Base-by-base conservation (phyloP, 1,284 basidiomycete species). In the Tausonia pullulans region DNA sequence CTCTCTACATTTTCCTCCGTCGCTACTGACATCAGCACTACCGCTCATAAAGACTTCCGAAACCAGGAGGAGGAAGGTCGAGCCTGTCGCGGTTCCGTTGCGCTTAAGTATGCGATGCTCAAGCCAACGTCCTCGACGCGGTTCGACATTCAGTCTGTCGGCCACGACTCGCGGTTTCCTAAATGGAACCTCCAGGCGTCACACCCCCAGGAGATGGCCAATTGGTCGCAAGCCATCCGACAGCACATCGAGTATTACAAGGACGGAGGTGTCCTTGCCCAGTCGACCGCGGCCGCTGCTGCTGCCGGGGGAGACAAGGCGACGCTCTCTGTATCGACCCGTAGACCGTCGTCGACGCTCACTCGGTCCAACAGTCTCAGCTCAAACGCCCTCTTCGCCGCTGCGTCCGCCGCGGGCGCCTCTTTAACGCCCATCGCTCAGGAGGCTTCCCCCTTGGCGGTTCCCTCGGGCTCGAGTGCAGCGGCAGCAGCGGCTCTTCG, bases 151-250 rank as follows among this genome's bases (percentile, higher is more conserved):
- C 61, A 62, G 41, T 40, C 60, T 27, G 48, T 61, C 16, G 56
- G 60, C 9, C 45, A 49, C 13, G 64, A 62, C 61, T 54, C 65
- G 41, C 50, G 60, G n/a, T 60, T 63, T 1, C 87, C 87, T 70
- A 90, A 88, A 73, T 90, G 93, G 83, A 96, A 88, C 73, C 81
- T 98, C 74, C 90, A 90, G 69, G 93, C 92, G 0, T 90, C 87
- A 66, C 90, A 94, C 68, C 87, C 88, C 0, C 88, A 88, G 3
- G 92, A 96, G 74, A 89, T 90, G 2, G 82, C 86, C 3, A 81
- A 90, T n/a, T 96, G 92, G 92, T 83, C 82, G 0, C 84, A 88
- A 67, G 41, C 86, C 0, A 81, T 95, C 58, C 77, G 78, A 41
- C 83, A 83, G 71, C 87, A 85, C 69, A 86, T 91, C 67, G 87